Evolutionary conservation across 2,329 filamentous ascomycete genomes (phyloP), one percentile per base, ranked within the genome.

Genomic region (Fusarium floridanum): DNA sequence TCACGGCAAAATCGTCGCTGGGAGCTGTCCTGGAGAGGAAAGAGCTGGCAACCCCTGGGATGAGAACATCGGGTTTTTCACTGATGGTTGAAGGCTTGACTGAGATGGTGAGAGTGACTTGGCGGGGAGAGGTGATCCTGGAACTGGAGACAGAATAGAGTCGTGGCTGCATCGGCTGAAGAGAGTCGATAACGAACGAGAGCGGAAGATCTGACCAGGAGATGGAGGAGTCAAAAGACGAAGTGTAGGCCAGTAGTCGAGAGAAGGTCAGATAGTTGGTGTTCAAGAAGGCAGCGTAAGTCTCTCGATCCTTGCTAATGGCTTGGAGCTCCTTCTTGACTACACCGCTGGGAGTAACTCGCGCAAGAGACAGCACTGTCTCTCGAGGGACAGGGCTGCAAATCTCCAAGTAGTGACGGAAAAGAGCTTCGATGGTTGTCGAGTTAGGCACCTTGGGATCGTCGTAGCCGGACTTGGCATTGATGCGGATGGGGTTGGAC

Each of bases 11-110:
- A 22, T 22, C 22, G 22, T 22, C 22, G 22, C 22, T 29, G 2
- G 62, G 50, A 0, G 6, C 6, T 5, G 48, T 29, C 24, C 10
- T 39, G 0, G 61, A 36, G 12, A 72, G 57, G 4, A 63, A 62
- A 12, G 64, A 61, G 36, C 67, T 72, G 12, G 55, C 45, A 14
- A 72, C 36, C 0, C 70, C 70, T 2, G 70, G 64, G 14, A 70
- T 72, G 5, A 39, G 9, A 14, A 37, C 17, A 3, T 22, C 22
- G 22, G 22, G 22, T 22, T 4, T 22, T 3, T 4, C 22, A 22
- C 2, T 4, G 22, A 22, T 4, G 2, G 22, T 22, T 3, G 22
- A 22, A 4, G 22, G 65, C 16, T 73, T 71, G 5, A 71, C 61
- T 0, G 68, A 65, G 4, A 71, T 65, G 0, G 70, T 59, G 2